Evolutionary conservation across 164 flowering plant species (phyloP), one percentile per base, ranked within the genome.

Genomic region (Cinnamomum chago): DNA sequence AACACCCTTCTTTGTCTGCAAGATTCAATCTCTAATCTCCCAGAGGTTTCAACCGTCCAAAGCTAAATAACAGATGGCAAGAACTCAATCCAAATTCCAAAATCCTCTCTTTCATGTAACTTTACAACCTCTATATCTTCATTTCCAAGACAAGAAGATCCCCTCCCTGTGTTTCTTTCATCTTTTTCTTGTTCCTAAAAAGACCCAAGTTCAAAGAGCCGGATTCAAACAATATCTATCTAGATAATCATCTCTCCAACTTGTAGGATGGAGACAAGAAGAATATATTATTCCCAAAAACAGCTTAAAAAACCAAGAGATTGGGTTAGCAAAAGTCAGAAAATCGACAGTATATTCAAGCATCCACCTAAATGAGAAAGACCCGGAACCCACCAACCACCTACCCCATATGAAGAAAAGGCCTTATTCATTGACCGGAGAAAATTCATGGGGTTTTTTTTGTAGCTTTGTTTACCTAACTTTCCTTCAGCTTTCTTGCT

Each of bases 371-470:
- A 76, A 65, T 14, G 35, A 50, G 72, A 33, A 27, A 22, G 74
- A 67, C 79, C 60, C 58, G 28, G 18, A 50, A 72, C 60, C 72
- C 76, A 68, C 72, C 79, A 68, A 73, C 76, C 65, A 60, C 74
- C 75, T 23, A 62, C 72, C 72, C 47, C 58, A 51, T n/a, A 58
- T 27, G 68, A 15, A 14, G 15, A 64, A 64, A 24, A 24, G 17
- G 51, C 60, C 28, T 65, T 65, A 75, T 51, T 64, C 62, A 52
- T 69, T 58, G 52, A 40, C 62, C 1, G 52, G 23, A 50, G 25
- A 68, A 68, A 47, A 2, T 11, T 68, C 71, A 18, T 20, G 58
- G 71, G 71, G 58, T 15, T 0, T 9, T 68, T n/a, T 9, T 68
- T n/a, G 60, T 14, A 50, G 27, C 27, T 1, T 69, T 7, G 24